Evolutionary conservation across 1,139 yeast species (phyloP).

Genomic region (Torulaspora pretoriensis): DNA sequence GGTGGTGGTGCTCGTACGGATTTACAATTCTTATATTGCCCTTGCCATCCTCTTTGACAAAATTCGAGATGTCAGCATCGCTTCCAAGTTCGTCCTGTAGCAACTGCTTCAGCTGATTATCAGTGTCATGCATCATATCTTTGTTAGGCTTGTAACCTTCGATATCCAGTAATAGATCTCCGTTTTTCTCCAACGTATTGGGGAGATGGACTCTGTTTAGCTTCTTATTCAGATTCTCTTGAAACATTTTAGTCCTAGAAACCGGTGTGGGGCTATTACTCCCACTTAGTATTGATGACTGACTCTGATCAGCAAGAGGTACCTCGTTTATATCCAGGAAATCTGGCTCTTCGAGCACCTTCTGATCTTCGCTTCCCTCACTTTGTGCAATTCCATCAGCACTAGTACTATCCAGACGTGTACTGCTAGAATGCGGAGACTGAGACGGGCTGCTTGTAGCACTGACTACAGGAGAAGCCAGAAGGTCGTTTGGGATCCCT

Average conservation of each 20-base stretch:
- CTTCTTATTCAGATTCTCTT: conserved; percentile 57
- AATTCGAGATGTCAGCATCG: conserved; percentile 46
- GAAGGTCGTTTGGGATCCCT: conserved; percentile 68
- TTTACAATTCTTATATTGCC: conserved; percentile 66
- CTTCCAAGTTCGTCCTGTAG: conserved; percentile 65
- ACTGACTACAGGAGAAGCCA: conserved; percentile 89
- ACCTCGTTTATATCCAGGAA: conserved; percentile 41
- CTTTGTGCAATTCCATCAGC: conserved; percentile 1
- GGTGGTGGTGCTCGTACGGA: conserved; percentile 37
- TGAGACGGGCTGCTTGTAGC: conserved; percentile 67
- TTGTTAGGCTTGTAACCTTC: conserved; percentile 93
- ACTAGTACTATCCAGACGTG: conserved; percentile 28
- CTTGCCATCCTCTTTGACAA: conserved; percentile 58
- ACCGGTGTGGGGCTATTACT: conserved; percentile 17
- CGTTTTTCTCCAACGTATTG: conserved; percentile 80
- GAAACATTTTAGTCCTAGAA: conserved; percentile 33
- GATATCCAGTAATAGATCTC: conserved; percentile 88
- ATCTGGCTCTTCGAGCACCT: conserved; percentile 51
- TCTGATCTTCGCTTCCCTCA: conserved; percentile 6
- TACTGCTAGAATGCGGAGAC: conserved; percentile 43
- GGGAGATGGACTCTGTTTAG: conserved; percentile 75
- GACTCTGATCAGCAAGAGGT: conserved; percentile 2
- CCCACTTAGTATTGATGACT: conserved; percentile 1
- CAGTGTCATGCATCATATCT: conserved; percentile 64
- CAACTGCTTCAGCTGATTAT: conserved; percentile 65